Evolutionary conservation across 192 early-diverging fungal genomes (phyloP).

Genomic region (Ramicandelaber brevisporus): DNA sequence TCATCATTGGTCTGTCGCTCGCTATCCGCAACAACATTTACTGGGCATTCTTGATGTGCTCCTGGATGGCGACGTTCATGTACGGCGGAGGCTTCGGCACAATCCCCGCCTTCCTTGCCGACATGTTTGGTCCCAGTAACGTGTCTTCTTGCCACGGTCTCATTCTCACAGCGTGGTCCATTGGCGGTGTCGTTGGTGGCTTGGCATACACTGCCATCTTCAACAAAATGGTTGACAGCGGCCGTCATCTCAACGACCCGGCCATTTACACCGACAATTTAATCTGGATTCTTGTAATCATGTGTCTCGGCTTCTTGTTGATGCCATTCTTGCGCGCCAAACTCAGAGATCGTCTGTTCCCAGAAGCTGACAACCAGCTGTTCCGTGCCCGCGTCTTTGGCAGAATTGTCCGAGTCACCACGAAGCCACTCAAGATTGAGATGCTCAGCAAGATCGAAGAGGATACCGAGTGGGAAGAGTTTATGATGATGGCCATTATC

Average conservation of each 20-base stretch:
- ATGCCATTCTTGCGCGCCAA: slow-evolving; percentile 30
- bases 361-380: slow-evolving; percentile 24
- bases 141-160: slow-evolving; percentile 49
- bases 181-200: slow-evolving; percentile 36
- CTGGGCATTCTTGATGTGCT: slow-evolving; percentile 20
- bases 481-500: slow-evolving; percentile 11
- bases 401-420: slow-evolving; percentile 21
- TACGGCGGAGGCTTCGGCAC: slow-evolving; percentile 57
- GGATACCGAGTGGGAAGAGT: slow-evolving; percentile 17
- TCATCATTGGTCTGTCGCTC: slow-evolving; percentile 25
- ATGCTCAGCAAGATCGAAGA: slow-evolving; percentile 11
- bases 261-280: slow-evolving; percentile 31
- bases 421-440: slow-evolving; percentile 7
- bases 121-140: slow-evolving; percentile 53
- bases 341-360: slow-evolving; percentile 38
- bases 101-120: slow-evolving; percentile 47
- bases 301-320: slow-evolving; percentile 22
- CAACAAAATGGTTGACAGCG: slow-evolving; percentile 18
- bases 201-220: slow-evolving; percentile 37
- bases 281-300: slow-evolving; percentile 35
- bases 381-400: slow-evolving; percentile 34
- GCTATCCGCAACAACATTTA: slow-evolving; percentile 23
- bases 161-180: slow-evolving; percentile 50
- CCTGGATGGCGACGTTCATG: slow-evolving; percentile 36
- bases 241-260: slow-evolving; percentile 15